Conservation (phyloP, 2,329 filamentous ascomycete species). For the Fusarium caatingaense region DNA sequence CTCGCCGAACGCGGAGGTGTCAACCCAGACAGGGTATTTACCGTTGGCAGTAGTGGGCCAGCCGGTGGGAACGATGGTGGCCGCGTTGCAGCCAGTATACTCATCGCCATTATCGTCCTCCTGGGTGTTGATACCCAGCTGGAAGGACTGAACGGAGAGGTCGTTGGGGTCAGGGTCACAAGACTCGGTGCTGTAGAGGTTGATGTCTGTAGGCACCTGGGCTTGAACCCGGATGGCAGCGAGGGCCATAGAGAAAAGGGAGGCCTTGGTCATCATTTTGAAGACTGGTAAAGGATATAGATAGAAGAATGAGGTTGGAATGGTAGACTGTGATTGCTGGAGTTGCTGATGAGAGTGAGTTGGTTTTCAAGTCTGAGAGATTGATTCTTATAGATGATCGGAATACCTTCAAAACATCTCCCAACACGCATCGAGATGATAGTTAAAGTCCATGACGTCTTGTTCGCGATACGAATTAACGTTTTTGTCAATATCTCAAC, state of each 20-base stretch:
- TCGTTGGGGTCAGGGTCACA: constrained; percentile 6
- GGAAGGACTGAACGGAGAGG: neutral
- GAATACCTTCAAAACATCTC: no score
- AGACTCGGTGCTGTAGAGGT: neutral
- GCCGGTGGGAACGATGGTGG: neutral
- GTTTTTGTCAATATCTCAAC: neutral
- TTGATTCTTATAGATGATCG: neutral
- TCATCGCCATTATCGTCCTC: neutral
- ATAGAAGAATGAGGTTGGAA: neutral
- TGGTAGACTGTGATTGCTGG: neutral
- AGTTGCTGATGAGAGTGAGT: neutral
- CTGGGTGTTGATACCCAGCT: neutral
- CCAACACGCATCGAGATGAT: neutral
- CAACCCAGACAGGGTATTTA: constrained; percentile 9
- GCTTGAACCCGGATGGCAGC: constrained; percentile 2
- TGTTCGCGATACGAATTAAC: neutral
- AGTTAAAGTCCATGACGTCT: neutral
- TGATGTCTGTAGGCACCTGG: neutral
- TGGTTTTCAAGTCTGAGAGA: neutral
- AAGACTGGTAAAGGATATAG: neutral
- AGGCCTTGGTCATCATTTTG: constrained; percentile 4
- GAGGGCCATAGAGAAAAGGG: neutral
- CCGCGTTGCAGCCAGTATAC: neutral
- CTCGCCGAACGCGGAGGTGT: constrained; percentile 2
- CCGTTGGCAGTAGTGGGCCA: neutral